Evolutionary conservation across 2,329 filamentous ascomycete genomes (phyloP), one percentile per base, ranked within the genome.

Genomic region (Cytospora leucostoma): DNA sequence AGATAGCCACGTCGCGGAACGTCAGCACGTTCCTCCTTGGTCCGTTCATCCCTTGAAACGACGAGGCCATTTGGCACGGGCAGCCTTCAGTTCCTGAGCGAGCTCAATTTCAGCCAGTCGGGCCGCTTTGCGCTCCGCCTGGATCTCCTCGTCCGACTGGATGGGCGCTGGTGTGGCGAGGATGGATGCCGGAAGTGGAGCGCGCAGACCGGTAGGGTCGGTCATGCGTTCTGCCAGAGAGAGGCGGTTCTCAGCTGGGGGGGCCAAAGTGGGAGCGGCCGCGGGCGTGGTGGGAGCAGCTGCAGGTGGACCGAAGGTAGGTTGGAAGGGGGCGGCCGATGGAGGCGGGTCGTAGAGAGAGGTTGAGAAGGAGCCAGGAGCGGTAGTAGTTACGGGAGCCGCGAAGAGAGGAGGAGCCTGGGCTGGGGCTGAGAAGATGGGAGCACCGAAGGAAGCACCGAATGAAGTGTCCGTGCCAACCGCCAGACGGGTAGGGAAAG

Each of bases 291-390:
- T 44, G 15, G 54, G 8, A 17, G 15, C 5, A 44, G 11, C 4
- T 27, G 10, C n/a, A 27, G 47, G 11, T 10, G n/a, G n/a, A 3
- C 13, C n/a, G 32, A 27, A 21, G 8, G 17, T 19, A 4, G 34
- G 2, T 4, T 21, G 15, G 13, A 27, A 1, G 2, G 55, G 6
- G n/a, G 55, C 8, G 13, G n/a, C 47, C n/a, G 34, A 15, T 37
- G 35, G 49, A 15, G 54, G 33, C n/a, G 47, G 32, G 6, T 38
- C 51, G 32, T 49, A 61, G 32, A 61, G 51, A 38, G 59, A 47
- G 21, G 21, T n/a, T 12, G 7, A 32, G 47, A 17, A 7, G 15
- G 47, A 32, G 17, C 17, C 34, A 15, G 49, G 17, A 56, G 5
- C 27, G 52, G 27, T 21, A 15, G 27, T 12, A 17, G 17, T 15